Base-by-base conservation (phyloP, 441 rosid genomes). In the Flueggea neowawraea region DNA sequence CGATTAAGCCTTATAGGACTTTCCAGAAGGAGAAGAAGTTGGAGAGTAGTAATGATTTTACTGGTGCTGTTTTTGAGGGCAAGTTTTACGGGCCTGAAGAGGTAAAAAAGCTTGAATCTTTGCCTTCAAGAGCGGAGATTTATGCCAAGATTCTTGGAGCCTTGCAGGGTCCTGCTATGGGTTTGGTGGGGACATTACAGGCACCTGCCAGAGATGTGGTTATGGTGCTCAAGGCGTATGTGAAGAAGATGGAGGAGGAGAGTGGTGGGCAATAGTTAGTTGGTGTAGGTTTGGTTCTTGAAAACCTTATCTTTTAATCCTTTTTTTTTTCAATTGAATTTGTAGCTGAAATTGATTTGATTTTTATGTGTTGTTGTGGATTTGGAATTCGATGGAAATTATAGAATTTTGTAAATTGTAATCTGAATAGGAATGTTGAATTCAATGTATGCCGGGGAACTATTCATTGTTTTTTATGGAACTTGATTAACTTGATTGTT, bases 1-100 rank as follows among this genome's bases (percentile, higher is more conserved):
- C 96, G 4, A 68, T 94, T 48, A 90, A 84, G 71, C 98, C 98
- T 6, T 94, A 86, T 66, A 71, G 97, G 74, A 58, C 36, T n/a
- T 94, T 94, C 57, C 90, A 85, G 62, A 88, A 80, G 73, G 98
- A 87, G 68, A 78, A 78, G 44, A 90, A 87, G 75, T 68, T 90
- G 53, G 95, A 90, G 28, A 22, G 28, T 51, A 70, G 66, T 11
- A 92, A 87, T 63, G 98, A 94, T 63, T 94, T 90, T 52, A 64
- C 79, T 0, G 98, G 98, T 0, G 97, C 91, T 0, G 98, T 93
- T 32, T 93, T 93, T 57, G 98, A 93, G 62, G 97, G 97, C 52
- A 82, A 80, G 75, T 93, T 82, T 71, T 93, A 88, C 50, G 91
- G 78, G 62, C 97, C 98, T 0, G 88, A 73, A 3, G 91, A 90